A percentile compares a stretch with the other conserved stretches of the same genome.
These are phyloP conservation scores for Trichoderma citrinoviride DNA, from an alignment of 2,329 filamentous ascomycete species.

Conservation along the genomic window DNA sequence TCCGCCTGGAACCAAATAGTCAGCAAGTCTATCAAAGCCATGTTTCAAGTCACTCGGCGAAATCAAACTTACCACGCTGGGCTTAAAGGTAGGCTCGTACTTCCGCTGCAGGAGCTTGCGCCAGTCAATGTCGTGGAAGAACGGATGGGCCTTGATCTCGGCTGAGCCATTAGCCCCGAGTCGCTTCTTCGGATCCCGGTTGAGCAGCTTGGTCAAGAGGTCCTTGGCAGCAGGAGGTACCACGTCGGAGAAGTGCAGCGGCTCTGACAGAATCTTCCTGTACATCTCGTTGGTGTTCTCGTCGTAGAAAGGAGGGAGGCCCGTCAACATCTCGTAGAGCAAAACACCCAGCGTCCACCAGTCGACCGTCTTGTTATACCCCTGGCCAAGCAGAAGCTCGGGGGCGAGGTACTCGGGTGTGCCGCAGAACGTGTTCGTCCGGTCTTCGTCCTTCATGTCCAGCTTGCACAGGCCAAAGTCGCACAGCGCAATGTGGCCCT, in stretches of 20 bases:
- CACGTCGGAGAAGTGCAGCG: slow-evolving; percentile 91
- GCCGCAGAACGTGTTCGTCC: slow-evolving; percentile 97
- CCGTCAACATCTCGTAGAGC: slow-evolving; percentile 98
- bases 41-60: neutral
- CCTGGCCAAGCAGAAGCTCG: slow-evolving; percentile 86
- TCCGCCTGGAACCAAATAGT: slow-evolving; percentile 54
- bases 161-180: slow-evolving; percentile 90
- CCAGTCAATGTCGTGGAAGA: slow-evolving; percentile 99
- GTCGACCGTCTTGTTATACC: slow-evolving; percentile 97
- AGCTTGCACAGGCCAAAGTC: slow-evolving; percentile 98
- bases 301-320: slow-evolving; percentile 95
- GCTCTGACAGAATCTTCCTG: slow-evolving; percentile 95
- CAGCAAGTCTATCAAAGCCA: slow-evolving; percentile 2
- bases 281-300: slow-evolving; percentile 99
- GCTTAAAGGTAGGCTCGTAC: slow-evolving; percentile 97
- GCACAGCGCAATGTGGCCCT: slow-evolving; percentile 94
- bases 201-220: slow-evolving; percentile 82
- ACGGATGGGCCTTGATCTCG: slow-evolving; percentile 97
- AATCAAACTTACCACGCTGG: slow-evolving; percentile 74
- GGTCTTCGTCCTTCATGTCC: slow-evolving; percentile 99
- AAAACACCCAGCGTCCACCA: slow-evolving; percentile 99
- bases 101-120: slow-evolving; percentile 94
- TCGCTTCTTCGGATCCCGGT: slow-evolving; percentile 86
- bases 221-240: slow-evolving; percentile 93
- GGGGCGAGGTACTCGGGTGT: slow-evolving; percentile 97